A percentile compares a stretch with the other conserved stretches of the same genome.
Conservation (phyloP, 2,329 filamentous ascomycete genomes). For the Stagonosporopsis chrysanthemi region DNA sequence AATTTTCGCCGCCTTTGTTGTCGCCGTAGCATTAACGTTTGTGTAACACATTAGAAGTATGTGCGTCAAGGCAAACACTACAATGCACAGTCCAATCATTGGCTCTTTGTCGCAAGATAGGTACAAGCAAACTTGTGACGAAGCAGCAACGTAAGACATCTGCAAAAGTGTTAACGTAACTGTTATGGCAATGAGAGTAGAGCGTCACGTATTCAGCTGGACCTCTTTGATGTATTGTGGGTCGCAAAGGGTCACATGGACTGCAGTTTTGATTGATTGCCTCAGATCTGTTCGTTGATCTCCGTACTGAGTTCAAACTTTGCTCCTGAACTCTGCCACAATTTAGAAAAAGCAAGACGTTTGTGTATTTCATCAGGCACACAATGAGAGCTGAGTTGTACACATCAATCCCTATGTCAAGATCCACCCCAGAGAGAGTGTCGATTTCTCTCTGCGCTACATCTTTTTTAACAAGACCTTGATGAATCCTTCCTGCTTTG, state of each 20-base stretch:
- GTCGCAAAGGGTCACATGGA: background rate
- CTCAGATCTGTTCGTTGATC: background rate
- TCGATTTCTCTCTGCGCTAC: background rate
- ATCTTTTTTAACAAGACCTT: slow-evolving; percentile 24
- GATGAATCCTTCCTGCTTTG: slow-evolving; percentile 37
- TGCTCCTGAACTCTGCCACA: background rate
- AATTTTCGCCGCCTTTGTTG: slow-evolving; percentile 7
- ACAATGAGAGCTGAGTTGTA: background rate
- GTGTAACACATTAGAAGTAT: background rate
- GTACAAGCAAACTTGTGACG: background rate
- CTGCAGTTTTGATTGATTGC: background rate
- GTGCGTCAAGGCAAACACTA: background rate
- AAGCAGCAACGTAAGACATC: background rate
- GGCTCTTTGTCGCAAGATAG: background rate
- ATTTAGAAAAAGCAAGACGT: background rate
- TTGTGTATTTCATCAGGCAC: background rate
- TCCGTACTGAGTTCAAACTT: background rate
- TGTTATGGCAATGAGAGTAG: background rate
- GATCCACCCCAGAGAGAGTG: background rate
- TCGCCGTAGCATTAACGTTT: background rate
- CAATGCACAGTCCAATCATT: background rate
- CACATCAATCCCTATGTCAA: background rate
- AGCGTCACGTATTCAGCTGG: too few relatives aligned
- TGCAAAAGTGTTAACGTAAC: background rate
- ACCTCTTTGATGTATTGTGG: background rate